Conservation (phyloP, 1,284 basidiomycete genomes). For the Cutaneotrichosporon mucoides region DNA sequence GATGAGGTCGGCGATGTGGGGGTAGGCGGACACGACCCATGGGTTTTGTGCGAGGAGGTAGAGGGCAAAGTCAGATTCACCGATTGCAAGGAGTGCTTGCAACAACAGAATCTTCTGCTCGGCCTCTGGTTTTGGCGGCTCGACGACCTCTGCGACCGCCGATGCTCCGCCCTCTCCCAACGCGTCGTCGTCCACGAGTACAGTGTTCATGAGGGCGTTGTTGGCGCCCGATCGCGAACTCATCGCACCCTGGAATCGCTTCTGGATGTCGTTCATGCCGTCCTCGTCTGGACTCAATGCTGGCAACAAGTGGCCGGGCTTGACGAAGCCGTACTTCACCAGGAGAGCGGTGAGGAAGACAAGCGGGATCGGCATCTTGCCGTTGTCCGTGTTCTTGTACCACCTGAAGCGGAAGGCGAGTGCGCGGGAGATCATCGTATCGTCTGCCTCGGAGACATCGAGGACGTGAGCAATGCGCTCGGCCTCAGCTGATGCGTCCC, state of each 20-base stretch:
- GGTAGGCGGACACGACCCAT: conserved; percentile 76
- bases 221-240: conserved; percentile 61
- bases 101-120: conserved; percentile 82
- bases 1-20: conserved; percentile 78
- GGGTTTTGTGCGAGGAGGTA: conserved; percentile 76
- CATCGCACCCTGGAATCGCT: conserved; percentile 65
- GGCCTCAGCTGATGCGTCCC: conserved; percentile 28
- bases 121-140: conserved; percentile 43
- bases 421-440: conserved; percentile 73
- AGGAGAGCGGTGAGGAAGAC: conserved; percentile 81
- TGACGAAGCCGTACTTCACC: conserved; percentile 80
- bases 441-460: conserved; percentile 51
- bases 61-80: conserved; percentile 71
- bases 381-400: conserved; percentile 64
- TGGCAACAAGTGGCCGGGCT: conserved; percentile 66
- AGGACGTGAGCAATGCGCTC: conserved; percentile 45
- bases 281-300: conserved; percentile 72
- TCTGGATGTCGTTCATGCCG: conserved; percentile 64
- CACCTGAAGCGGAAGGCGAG: conserved; percentile 92
- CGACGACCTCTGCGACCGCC: conserved; percentile 45
- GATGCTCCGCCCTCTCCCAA: conserved; percentile 17
- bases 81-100: conserved; percentile 76
- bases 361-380: conserved; percentile 63
- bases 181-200: conserved; percentile 66
- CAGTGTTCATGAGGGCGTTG: conserved; percentile 83